phyloP scores from a whole-genome alignment of 2,329 filamentous ascomycete species.

The Penicillium sp. region DNA sequence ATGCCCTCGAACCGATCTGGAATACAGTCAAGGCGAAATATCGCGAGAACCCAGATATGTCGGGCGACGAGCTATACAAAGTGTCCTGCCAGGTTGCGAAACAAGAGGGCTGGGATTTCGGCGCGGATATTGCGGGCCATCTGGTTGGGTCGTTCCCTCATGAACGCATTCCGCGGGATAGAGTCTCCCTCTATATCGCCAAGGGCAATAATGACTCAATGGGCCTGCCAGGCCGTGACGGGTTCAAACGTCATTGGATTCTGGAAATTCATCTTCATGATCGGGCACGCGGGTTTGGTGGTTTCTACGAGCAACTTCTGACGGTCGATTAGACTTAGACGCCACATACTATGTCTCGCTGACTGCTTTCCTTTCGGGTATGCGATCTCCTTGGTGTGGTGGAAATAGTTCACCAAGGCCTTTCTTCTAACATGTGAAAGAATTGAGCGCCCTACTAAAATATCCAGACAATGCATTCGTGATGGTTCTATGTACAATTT shows the following conservation, averaged over 20 bases:
- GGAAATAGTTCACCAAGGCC: background rate
- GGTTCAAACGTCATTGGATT: slow-evolving; percentile 50
- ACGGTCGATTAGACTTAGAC: slow-evolving; percentile 19
- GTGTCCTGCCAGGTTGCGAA: slow-evolving; percentile 41
- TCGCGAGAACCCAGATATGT: slow-evolving; percentile 43
- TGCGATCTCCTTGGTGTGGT: background rate
- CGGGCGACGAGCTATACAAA: slow-evolving; percentile 49
- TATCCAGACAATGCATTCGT: background rate
- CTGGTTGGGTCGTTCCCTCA: slow-evolving; percentile 53
- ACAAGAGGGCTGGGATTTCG: slow-evolving; percentile 46
- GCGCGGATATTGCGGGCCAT: slow-evolving; percentile 48
- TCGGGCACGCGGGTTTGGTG: slow-evolving; percentile 37
- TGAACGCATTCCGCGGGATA: slow-evolving; percentile 51
- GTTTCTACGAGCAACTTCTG: slow-evolving; percentile 44
- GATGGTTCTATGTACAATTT: slow-evolving; percentile 9
- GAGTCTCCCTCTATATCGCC: slow-evolving; percentile 46
- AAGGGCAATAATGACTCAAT: slow-evolving; percentile 46
- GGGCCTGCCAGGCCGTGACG: slow-evolving; percentile 40
- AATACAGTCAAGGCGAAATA: slow-evolving; percentile 44
- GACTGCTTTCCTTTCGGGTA: background rate
- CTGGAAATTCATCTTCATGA: slow-evolving; percentile 51
- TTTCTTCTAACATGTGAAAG: background rate
- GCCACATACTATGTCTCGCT: background rate
- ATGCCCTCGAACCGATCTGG: slow-evolving; percentile 50
- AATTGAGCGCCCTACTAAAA: background rate